Evolutionary conservation across 306 rosid genomes (phyloP).

Genomic region (Cucumis melo): DNA sequence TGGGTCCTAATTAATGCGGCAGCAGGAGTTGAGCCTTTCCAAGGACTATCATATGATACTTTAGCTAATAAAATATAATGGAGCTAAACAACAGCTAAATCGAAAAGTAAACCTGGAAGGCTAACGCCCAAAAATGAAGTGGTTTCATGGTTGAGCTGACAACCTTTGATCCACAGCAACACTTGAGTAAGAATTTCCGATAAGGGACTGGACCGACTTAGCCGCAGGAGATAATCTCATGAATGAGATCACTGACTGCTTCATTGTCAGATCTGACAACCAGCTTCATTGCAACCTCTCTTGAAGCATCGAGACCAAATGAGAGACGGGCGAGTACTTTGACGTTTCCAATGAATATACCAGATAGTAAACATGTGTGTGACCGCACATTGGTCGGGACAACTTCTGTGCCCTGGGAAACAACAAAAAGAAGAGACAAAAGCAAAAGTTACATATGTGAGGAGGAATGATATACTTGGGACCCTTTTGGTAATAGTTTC

Average conservation of each 20-base stretch:
- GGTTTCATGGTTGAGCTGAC: background rate
- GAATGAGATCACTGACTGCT: conserved; percentile 63
- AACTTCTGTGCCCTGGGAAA: conserved; percentile 75
- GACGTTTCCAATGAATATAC: conserved; percentile 67
- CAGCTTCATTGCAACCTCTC: conserved; percentile 93
- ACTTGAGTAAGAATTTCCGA: background rate
- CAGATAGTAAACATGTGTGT: conserved; percentile 72
- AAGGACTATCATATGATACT: background rate
- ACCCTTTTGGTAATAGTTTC: no score
- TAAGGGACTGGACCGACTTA: conserved; percentile 14
- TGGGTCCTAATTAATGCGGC: background rate
- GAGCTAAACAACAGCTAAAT: background rate
- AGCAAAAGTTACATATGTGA: background rate
- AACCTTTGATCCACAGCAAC: background rate
- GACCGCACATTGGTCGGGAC: conserved; percentile 82
- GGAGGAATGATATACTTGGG: background rate
- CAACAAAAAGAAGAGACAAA: background rate
- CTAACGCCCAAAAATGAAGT: background rate
- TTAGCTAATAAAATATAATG: background rate
- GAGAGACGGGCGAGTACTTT: conserved; percentile 83
- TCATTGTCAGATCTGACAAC: conserved; percentile 73
- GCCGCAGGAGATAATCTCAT: conserved; percentile 91
- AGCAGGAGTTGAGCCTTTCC: conserved; percentile 3
- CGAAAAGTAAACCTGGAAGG: background rate
- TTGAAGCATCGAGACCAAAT: conserved; percentile 78